Evolutionary conservation across 2,329 filamentous ascomycete genomes (phyloP).

Genomic region (Ophiocordyceps robertsii): DNA sequence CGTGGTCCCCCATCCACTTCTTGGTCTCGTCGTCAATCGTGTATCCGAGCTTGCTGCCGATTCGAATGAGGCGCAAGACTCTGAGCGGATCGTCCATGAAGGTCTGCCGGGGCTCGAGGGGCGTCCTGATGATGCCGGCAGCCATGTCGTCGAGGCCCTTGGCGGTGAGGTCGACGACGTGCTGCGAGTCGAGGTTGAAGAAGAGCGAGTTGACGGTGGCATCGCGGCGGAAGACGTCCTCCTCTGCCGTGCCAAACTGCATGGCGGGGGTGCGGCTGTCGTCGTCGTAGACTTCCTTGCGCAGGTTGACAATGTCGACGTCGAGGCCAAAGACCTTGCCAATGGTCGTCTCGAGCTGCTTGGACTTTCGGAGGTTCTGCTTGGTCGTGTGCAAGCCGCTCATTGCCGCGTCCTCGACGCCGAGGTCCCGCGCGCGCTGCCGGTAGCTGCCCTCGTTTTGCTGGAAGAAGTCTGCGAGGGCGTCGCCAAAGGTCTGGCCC

Average conservation of each 20-base stretch:
- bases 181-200: constrained; percentile 72
- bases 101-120: constrained; percentile 76
- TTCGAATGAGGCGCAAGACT: constrained; percentile 75
- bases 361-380: constrained; percentile 89
- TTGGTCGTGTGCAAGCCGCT: constrained; percentile 77
- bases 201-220: constrained; percentile 93
- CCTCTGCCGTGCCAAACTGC: constrained; percentile 83
- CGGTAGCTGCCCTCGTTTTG: constrained; percentile 46
- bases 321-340: constrained; percentile 76
- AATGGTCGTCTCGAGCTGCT: constrained; percentile 86
- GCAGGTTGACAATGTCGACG: constrained; percentile 85
- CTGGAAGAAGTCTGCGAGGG: constrained; percentile 55
- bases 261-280: constrained; percentile 82
- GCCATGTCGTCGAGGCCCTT: constrained; percentile 66
- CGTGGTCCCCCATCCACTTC: constrained; percentile 59
- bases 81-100: constrained; percentile 90
- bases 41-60: constrained; percentile 76
- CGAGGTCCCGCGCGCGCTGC: constrained; percentile 3
- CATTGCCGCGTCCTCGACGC: constrained; percentile 42
- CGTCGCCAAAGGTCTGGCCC: constrained; percentile 58
- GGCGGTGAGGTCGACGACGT: constrained; percentile 75
- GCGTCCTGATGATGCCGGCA: constrained; percentile 64
- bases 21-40: constrained; percentile 58
- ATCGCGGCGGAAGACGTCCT: constrained; percentile 81
- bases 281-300: constrained; percentile 83